Evolutionary conservation across 1,284 basidiomycete genomes (phyloP), one percentile per base, ranked within the genome.

Genomic region (Xerocomus amazonicus): DNA sequence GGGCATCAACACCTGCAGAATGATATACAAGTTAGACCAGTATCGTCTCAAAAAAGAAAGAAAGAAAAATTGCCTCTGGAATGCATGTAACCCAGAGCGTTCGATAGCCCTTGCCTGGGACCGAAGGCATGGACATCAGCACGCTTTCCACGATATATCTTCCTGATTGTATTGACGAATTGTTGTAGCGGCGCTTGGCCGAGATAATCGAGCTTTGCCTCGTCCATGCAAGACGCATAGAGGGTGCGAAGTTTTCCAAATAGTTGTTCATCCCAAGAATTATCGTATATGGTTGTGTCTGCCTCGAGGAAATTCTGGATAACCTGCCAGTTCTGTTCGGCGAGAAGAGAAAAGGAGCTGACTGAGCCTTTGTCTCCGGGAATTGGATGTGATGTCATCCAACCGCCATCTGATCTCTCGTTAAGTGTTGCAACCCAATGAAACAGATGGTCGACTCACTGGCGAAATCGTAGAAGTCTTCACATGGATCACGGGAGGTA

Each of bases 381-480:
- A 44, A 97, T 78, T 23, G 89, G 87, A 65, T 95, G 83, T 0
- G 75, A 70, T 44, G 79, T 79, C 26, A 88, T 74, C 93, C 93
- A 97, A 23, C 91, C 91, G 19, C 90, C 90, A 59, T 81, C 82
- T 90, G 40, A 33, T 9, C 12, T 9, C 26, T 36, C 19, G 31
- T 33, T 57, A 48, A 47, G 45, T 29, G n/a, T 16, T 38, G 38
- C 28, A 23, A 40, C 35, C 43, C 42, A 42, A 10, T 31, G 51
- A 42, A 43, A 37, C 37, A 46, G 48, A 37, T 44, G 14, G 12
- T 35, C 9, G 12, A 77, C 84, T 62, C 60, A 92, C 90, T 92
- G 14, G 92, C 83, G 70, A 88, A 99, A 55, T 87, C 80, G 67
- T 96, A 97, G 67, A 98, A 98, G 70, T 95, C 87, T 58, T 97